Base-by-base conservation (phyloP, 2,329 filamentous ascomycete species). In the Fusarium foetens region DNA sequence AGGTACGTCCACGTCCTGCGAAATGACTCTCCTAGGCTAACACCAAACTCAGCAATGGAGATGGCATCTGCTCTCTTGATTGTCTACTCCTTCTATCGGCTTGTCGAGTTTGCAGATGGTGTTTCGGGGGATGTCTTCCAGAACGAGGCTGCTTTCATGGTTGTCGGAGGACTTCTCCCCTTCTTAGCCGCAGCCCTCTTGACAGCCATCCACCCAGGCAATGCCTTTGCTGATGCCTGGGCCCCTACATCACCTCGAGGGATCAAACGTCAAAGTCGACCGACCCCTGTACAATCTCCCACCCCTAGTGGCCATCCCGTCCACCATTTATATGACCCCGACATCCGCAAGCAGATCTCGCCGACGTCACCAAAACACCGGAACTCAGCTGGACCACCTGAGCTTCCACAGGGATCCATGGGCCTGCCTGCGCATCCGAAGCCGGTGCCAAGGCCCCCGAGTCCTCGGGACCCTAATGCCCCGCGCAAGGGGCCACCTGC, bases 151-250 rank as follows among this genome's bases (percentile, higher is more conserved):
- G 77, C 80, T 19, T 80, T 80, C 31, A 80, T 84, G 71, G 70
- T 85, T 12, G 74, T 85, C 45, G 80, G 83, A 71, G 83, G 84
- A 46, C 75, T 79, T n/a, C 51, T 84, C 7, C 81, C 85, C 13
- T 76, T 86, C 21, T 42, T 83, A 7, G 76, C 80, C 13, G 77
- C 77, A 48, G 60, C 80, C 12, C 73, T 85, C 16, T 70, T 86
- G 11, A 79, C 80, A 4, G 55, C 79, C 3, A 77, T 81, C 35
- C 81, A 83, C 7, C 83, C 83, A 0, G 84, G 83, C 1, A 68
- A 73, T 11, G 81, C 81, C 1, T 85, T 86, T 53, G 81, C 82
- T 6, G 61, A 68, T 2, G 79, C 82, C 8, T 85, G 85, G 83
- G 75, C 76, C n/a, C 70, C 79, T 19, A 85, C 83, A 5, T 82